A percentile compares a stretch with the other conserved stretches of the same genome.
These are phyloP conservation scores for Xylariaceae sp. DNA, from an alignment of 2,329 filamentous ascomycete species.

Conservation along the genomic window DNA sequence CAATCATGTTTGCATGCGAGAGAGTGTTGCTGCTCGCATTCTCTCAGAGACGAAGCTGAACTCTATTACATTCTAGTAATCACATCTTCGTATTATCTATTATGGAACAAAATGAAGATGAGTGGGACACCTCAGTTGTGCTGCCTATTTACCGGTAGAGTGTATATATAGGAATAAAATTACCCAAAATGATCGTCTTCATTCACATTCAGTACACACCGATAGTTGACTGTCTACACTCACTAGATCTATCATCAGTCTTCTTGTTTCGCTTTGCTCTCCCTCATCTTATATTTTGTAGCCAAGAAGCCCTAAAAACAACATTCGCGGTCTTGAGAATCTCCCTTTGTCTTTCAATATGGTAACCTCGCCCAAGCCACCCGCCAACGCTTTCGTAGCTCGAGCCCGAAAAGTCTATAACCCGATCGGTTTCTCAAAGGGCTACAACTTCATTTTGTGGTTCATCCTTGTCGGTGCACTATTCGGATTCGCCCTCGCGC, in stretches of 20 bases:
- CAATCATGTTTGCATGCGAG: no score
- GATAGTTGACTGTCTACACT: not conserved
- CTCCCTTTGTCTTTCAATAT: slow-evolving; percentile 7
- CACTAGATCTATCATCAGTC: not conserved
- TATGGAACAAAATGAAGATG: not conserved
- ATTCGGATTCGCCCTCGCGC: slow-evolving; percentile 55
- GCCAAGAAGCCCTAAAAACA: no score
- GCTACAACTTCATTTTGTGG: slow-evolving; percentile 64
- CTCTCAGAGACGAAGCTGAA: not conserved
- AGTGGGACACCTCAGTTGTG: not conserved
- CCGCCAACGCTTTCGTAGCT: slow-evolving; percentile 25
- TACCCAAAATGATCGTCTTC: not conserved
- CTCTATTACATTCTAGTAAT: not conserved
- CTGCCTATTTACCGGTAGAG: no score
- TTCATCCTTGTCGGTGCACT: slow-evolving; percentile 55
- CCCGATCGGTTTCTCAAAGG: slow-evolving; percentile 60
- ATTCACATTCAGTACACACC: not conserved
- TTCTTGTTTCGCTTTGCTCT: not conserved
- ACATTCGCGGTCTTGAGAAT: not conserved
- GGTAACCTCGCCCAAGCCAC: slow-evolving; percentile 1
- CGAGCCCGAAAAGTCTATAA: slow-evolving; percentile 48
- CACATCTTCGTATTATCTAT: not conserved
- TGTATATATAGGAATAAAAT: not conserved
- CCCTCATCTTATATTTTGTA: not conserved
- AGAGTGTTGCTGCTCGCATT: no score